These are phyloP conservation scores for Salvia hispanica DNA, from an alignment of 257 asterid genomes.

Conservation along the genomic window DNA sequence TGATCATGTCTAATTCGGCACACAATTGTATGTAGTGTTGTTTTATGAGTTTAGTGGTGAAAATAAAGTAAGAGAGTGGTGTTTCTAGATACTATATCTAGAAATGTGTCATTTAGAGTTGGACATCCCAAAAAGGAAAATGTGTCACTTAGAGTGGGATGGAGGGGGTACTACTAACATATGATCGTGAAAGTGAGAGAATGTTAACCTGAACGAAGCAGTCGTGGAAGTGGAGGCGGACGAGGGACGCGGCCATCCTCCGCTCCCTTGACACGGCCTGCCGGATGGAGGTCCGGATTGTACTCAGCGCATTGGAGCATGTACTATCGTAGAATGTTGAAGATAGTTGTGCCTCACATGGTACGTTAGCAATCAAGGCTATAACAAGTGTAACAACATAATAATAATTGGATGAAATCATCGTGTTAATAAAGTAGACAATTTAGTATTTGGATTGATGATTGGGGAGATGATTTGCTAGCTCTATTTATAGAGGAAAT, in stretches of 20 bases:
- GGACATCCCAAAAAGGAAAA: no score
- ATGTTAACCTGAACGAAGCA: constrained; percentile 26
- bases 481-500: not conserved
- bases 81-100: no score
- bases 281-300: constrained; percentile 30
- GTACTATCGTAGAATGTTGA: constrained; percentile 29
- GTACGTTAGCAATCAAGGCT: not conserved
- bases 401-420: not conserved
- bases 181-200: not conserved
- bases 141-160: no score
- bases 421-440: not conserved
- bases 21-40: no score
- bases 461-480: not conserved
- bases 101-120: no score
- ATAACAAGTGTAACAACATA: not conserved
- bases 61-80: no score
- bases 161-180: no score
- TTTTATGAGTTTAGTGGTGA: no score
- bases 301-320: constrained; percentile 28
- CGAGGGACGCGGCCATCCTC: constrained; percentile 35
- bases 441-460: not conserved
- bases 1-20: no score
- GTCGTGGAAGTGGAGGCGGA: constrained; percentile 30
- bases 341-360: constrained; percentile 30
- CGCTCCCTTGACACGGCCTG: constrained; percentile 30